A percentile compares a stretch with the other conserved stretches of the same genome.
Conservation (phyloP, 2,329 filamentous ascomycete species). For the Colletotrichum sp. region DNA sequence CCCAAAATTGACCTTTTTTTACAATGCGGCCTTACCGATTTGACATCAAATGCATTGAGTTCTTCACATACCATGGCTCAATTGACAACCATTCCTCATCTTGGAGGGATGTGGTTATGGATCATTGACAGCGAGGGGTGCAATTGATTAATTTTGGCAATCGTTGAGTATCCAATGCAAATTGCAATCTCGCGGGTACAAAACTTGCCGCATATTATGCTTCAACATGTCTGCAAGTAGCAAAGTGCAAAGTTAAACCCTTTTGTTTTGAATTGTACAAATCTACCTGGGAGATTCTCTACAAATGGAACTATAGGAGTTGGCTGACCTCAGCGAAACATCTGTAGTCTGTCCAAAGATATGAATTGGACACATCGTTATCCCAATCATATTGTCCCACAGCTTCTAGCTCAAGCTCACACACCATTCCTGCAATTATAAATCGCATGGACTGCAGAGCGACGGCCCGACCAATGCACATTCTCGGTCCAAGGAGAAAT, state of each 20-base stretch:
- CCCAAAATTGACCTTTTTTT: neutral
- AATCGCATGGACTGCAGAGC: constrained; percentile 1
- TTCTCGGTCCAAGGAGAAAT: constrained; percentile 32
- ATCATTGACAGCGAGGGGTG: too few species aligned
- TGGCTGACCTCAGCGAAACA: neutral
- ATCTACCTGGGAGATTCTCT: fast-evolving
- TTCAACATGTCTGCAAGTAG: neutral
- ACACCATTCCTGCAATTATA: neutral
- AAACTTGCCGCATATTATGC: neutral
- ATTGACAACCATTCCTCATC: too few species aligned
- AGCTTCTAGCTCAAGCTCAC: neutral
- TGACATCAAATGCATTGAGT: neutral
- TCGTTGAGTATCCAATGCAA: neutral
- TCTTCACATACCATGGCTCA: neutral
- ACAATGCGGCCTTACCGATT: neutral
- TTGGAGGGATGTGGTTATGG: too few species aligned
- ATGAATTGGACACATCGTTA: neutral
- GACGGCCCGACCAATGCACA: constrained; percentile 32
- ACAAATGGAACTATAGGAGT: neutral
- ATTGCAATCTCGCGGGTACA: neutral
- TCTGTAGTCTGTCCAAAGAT: neutral
- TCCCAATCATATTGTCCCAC: neutral
- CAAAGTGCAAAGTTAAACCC: too few species aligned
- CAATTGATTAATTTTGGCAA: too few species aligned
- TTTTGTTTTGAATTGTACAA: neutral